Conservation (phyloP, 1,284 basidiomycete genomes). For the Ustilago shanxiensis region DNA sequence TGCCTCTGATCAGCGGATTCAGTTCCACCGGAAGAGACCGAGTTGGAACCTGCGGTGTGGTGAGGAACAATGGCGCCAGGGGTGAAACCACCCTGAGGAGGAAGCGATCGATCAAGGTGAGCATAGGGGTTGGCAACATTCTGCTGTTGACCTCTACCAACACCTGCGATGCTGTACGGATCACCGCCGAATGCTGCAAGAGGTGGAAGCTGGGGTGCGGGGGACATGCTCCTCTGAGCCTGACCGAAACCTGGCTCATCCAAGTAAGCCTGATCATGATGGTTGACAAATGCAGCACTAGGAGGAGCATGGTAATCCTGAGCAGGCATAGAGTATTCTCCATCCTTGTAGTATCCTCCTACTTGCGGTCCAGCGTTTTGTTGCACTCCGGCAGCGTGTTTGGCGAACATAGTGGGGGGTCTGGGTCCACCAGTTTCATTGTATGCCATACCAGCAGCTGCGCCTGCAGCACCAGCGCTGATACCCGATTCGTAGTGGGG, state of each 20-base stretch:
- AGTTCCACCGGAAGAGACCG: conserved; percentile 15
- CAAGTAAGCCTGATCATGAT: conserved; percentile 33
- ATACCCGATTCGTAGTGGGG: conserved; percentile 46
- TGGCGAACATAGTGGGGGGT: conserved; percentile 69
- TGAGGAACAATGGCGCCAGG: conserved; percentile 14
- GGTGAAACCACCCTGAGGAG: conserved; percentile 12
- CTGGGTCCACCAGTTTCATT: conserved; percentile 65
- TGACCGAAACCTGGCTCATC: conserved; percentile 43
- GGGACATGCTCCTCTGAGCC: conserved; percentile 28
- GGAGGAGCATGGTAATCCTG: conserved; percentile 44
- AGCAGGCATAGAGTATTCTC: conserved; percentile 31
- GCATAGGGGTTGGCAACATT: conserved; percentile 65
- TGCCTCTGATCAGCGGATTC: conserved; percentile 27
- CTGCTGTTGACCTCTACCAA: conserved; percentile 41
- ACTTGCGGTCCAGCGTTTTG: conserved; percentile 47
- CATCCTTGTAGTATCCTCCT: conserved; percentile 56
- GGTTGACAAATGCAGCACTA: conserved; percentile 38
- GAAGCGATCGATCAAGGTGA: conserved; percentile 58
- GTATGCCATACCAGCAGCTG: conserved; percentile 56
- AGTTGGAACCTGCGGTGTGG: conserved; percentile 31
- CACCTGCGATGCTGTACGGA: conserved; percentile 58
- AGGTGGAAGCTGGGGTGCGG: conserved; percentile 57
- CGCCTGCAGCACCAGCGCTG: conserved; percentile 48
- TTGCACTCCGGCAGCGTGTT: conserved; percentile 59
- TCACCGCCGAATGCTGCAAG: conserved; percentile 61